phyloP scores from a whole-genome alignment of 306 rosid species.

The Argentina anserina region DNA sequence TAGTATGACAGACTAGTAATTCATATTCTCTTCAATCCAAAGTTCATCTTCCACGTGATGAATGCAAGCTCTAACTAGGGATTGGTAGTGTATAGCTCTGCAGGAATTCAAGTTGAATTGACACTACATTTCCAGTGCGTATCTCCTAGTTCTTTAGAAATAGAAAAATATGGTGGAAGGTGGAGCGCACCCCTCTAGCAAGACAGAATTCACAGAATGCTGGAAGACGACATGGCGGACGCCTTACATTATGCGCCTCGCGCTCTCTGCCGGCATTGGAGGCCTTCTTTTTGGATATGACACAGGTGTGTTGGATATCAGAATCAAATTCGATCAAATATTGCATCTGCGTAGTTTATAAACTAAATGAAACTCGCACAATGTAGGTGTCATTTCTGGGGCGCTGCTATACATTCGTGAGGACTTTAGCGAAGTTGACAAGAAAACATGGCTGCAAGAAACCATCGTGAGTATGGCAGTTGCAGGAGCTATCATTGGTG shows the following conservation, averaged over 20 bases:
- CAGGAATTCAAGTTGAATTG: background rate
- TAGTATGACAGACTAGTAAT: background rate
- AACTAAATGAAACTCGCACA: background rate
- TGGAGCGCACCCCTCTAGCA: slow-evolving; percentile 26
- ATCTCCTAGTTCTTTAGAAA: background rate
- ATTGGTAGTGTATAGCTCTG: background rate
- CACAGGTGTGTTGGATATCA: slow-evolving; percentile 41
- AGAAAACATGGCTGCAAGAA: slow-evolving; percentile 85
- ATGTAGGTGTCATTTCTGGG: slow-evolving; percentile 82
- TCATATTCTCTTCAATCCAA: background rate
- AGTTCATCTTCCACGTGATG: background rate
- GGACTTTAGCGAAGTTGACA: slow-evolving; percentile 56
- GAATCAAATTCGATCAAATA: background rate
- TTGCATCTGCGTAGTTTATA: background rate
- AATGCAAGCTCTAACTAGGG: background rate
- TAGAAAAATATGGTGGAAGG: slow-evolving; percentile 41
- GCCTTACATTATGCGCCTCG: slow-evolving; percentile 78
- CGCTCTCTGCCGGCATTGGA: slow-evolving; percentile 74
- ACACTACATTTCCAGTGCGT: background rate
- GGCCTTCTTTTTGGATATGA: slow-evolving; percentile 86
- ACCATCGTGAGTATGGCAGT: slow-evolving; percentile 86
- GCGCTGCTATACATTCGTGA: slow-evolving; percentile 75
- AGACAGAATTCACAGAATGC: slow-evolving; percentile 54
- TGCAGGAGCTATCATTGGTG: slow-evolving; percentile 83
- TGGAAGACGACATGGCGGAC: slow-evolving; percentile 50